phyloP scores from a whole-genome alignment of 768 basidiomycete species.

The Leccinum uliginosum region DNA sequence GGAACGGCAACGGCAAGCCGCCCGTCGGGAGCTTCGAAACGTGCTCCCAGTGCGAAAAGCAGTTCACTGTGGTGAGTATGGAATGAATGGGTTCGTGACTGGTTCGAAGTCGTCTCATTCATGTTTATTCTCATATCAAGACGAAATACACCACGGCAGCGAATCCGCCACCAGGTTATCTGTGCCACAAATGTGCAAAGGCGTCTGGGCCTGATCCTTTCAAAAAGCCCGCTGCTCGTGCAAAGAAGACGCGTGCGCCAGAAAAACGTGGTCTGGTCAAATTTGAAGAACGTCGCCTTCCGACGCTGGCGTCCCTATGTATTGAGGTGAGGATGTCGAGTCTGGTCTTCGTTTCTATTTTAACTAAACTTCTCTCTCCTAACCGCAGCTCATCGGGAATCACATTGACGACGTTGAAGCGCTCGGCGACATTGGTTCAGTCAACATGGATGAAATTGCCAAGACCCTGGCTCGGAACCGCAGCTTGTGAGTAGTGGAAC shows the following conservation, averaged over 20 bases:
- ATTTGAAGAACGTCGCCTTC: constrained; percentile 68
- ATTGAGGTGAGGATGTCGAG: constrained; percentile 50
- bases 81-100: no score
- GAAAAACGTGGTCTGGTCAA: constrained; percentile 66
- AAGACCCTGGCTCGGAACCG: constrained; percentile 80
- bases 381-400: constrained; percentile 68
- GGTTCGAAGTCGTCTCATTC: not conserved
- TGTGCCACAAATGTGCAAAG: constrained; percentile 85
- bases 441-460: constrained; percentile 82
- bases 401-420: constrained; percentile 89
- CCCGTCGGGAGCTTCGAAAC: constrained; percentile 73
- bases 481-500: constrained; percentile 56
- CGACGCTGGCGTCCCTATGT: constrained; percentile 72
- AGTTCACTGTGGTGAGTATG: constrained; percentile 79
- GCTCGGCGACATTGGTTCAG: constrained; percentile 77
- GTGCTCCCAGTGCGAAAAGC: constrained; percentile 78
- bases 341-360: not conserved
- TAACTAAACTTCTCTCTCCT: not conserved
- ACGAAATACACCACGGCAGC: constrained; percentile 84
- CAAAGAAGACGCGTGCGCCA: constrained; percentile 56
- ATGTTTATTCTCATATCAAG: constrained; percentile 34
- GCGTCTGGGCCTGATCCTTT: constrained; percentile 77
- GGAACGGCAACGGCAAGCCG: constrained; percentile 43
- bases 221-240: constrained; percentile 64
- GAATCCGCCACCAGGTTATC: constrained; percentile 63